Conservation (phyloP, 441 rosid species). For the Brassica balearica region DNA sequence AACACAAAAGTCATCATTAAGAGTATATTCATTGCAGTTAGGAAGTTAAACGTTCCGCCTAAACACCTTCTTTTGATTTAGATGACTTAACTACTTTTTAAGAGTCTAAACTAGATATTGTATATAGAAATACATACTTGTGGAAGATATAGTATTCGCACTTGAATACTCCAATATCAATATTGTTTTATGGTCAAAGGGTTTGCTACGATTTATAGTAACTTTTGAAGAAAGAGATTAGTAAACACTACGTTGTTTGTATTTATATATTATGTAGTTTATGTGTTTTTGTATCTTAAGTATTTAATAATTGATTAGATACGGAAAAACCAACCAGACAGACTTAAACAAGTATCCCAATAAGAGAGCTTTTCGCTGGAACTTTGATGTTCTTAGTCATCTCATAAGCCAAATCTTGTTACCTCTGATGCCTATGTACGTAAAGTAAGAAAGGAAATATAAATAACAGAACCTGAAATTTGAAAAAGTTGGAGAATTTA, state of each 20-base stretch:
- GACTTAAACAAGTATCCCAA: constrained; percentile 7
- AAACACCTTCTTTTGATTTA: constrained; percentile 19
- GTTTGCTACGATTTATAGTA: neutral
- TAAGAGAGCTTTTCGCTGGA: constrained; percentile 24
- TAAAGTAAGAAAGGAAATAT: constrained; percentile 31
- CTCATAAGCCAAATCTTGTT: constrained; percentile 29
- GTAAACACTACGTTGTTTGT: neutral
- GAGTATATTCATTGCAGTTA: constrained; percentile 12
- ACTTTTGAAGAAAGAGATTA: neutral
- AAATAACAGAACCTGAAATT: constrained; percentile 34
- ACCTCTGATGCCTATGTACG: constrained; percentile 32
- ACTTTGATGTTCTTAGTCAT: constrained; percentile 26
- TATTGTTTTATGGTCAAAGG: neutral
- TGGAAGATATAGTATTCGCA: neutral
- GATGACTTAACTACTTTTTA: constrained; percentile 24
- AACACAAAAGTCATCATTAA: neutral
- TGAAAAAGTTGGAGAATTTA: constrained; percentile 26
- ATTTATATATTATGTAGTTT: neutral
- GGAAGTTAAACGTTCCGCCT: constrained; percentile 20
- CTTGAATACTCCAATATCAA: neutral
- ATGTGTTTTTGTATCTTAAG: neutral
- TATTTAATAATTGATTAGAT: neutral
- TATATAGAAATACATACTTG: neutral
- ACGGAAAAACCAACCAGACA: constrained; percentile 13
- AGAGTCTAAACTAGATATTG: neutral